Evolutionary conservation across 805 yeast species (phyloP), one percentile per base, ranked within the genome.

Genomic region (Wickerhamomyces strasburgensis): DNA sequence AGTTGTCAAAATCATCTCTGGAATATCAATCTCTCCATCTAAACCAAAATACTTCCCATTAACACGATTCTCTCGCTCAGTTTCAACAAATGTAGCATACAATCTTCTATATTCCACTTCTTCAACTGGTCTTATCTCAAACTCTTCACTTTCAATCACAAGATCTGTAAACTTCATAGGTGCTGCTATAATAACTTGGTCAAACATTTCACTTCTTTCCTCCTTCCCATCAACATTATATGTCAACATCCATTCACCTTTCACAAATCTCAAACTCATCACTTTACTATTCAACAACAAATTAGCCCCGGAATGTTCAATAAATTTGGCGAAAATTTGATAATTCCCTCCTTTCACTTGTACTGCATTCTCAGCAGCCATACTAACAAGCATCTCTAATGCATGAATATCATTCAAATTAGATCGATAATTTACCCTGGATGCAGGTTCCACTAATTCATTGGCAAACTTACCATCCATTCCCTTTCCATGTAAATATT

Each of bases 291-390:
- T 46, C 23, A 70, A 38, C 3, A 21, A 27, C 5, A 62, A 31
- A 2, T 34, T 39, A 0, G 75, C 72, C 1, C 38, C 44, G 0
- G 75, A 62, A 3, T 29, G 29, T 2, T 58, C 42, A n/a, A 67
- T 43, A 56, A 70, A 64, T 5, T 47, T 48, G 19, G 65, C 63
- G 46, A 72, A 72, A 14, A 72, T 62, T 37, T 52, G 54, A 48
- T 57, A 64, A 43, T 71, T 72, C 5, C 78, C 78, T 5, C 75
- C 76, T 3, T 51, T 46, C 3, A 72, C 61, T 4, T 54, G 44
- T 9, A 44, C 37, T 2, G 65, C 63, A 10, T 56, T 61, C 2
- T 53, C 53, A 0, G 73, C 67, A 3, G 70, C 61, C 18, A 68
- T 23, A 10, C 67, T 53, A 13, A 71, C 70, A 19, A 62, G 33